Evolutionary conservation across 176 grass and related monocot species (phyloP).

Genomic region (Oryza australiensis): DNA sequence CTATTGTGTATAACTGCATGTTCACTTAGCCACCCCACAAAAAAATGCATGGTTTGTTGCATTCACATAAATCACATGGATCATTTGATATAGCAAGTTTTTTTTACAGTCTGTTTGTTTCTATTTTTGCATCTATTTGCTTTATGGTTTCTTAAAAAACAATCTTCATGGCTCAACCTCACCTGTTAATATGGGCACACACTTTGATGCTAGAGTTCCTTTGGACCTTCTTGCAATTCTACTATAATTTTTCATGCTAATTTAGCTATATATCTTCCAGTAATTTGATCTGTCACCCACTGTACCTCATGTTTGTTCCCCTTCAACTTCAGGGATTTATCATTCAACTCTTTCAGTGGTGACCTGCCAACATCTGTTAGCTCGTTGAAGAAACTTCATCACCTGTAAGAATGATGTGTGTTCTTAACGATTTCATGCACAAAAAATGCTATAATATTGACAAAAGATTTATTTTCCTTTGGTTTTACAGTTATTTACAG

Average conservation of each 20-base stretch:
- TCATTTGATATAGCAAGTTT: constrained; percentile 30
- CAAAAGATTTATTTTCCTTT: constrained; percentile 16
- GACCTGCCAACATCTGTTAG: constrained; percentile 82
- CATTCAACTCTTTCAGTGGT: constrained; percentile 74
- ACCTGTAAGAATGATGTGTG: constrained; percentile 55
- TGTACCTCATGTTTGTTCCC: constrained; percentile 3
- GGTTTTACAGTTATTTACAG: constrained; percentile 76
- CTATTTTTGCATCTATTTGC: constrained; percentile 1
- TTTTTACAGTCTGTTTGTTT: constrained; percentile 12
- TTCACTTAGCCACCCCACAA: neutral
- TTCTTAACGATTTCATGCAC: constrained; percentile 33
- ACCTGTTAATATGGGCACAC: constrained; percentile 19
- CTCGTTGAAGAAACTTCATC: constrained; percentile 64
- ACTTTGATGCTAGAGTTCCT: constrained; percentile 33
- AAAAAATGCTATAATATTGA: constrained; percentile 28
- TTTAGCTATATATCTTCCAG: neutral
- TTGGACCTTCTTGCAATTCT: neutral
- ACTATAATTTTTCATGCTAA: neutral
- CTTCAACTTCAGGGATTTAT: constrained; percentile 66
- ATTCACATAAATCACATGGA: constrained; percentile 7
- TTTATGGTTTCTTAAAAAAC: constrained; percentile 14
- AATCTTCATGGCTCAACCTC: neutral
- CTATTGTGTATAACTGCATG: constrained; percentile 1
- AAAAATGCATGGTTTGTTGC: constrained; percentile 18
- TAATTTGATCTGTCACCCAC: neutral